A percentile compares a stretch with the other conserved stretches of the same genome.
Conservation (phyloP, 495 filamentous ascomycete species). For the Penicillium atrosanguineum region DNA sequence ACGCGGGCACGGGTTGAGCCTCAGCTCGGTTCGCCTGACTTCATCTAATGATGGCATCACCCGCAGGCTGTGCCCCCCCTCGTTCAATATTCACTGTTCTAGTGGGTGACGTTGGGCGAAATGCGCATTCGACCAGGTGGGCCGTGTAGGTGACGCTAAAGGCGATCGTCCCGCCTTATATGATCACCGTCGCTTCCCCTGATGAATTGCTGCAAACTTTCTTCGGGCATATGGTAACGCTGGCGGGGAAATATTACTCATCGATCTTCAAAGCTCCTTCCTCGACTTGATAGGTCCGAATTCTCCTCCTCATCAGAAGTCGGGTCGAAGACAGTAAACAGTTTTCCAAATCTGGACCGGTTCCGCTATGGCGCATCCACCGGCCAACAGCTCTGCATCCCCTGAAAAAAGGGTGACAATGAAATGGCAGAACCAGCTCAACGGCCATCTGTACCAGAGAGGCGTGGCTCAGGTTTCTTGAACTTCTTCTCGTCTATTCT, state of each 20-base stretch:
- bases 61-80: neutral
- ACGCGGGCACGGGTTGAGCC: neutral
- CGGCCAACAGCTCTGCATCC: slow-evolving; percentile 1
- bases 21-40: slow-evolving; percentile 9
- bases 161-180: slow-evolving; percentile 22
- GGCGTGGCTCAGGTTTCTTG: slow-evolving; percentile 30
- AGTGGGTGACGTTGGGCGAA: neutral
- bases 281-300: no score
- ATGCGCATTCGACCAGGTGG: neutral
- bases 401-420: slow-evolving; percentile 2
- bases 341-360: neutral
- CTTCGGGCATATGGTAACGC: slow-evolving; percentile 7
- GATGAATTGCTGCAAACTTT: slow-evolving; percentile 7
- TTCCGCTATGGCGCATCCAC: neutral
- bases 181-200: slow-evolving; percentile 26
- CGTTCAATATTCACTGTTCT: neutral
- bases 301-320: neutral
- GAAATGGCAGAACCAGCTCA: neutral
- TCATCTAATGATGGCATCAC: slow-evolving; percentile 7
- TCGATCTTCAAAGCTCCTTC: neutral
- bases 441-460: slow-evolving; percentile 11
- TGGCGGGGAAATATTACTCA: neutral
- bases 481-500: slow-evolving; percentile 28
- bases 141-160: slow-evolving; percentile 7
- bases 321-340: neutral